Evolutionary conservation across 495 filamentous ascomycete genomes (phyloP).

Genomic region (Trichoderma parareesei): DNA sequence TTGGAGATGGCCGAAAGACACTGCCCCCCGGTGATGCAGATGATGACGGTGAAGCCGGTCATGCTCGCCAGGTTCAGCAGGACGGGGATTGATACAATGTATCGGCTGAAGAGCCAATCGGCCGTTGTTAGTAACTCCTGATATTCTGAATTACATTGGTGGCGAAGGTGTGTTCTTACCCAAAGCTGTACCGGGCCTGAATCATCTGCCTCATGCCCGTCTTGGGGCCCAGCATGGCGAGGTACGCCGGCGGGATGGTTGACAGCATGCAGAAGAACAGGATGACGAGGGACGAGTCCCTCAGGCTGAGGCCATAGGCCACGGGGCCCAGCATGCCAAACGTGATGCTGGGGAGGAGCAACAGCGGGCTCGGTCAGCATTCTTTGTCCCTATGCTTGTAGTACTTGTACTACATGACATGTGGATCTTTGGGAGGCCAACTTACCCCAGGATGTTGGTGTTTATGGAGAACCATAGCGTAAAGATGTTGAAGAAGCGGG

Average conservation of each 20-base stretch:
- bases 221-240: slow-evolving; percentile 41
- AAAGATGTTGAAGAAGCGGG: slow-evolving; percentile 38
- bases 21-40: slow-evolving; percentile 38
- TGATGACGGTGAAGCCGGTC: slow-evolving; percentile 42
- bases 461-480: slow-evolving; percentile 39
- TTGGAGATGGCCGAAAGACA: slow-evolving; percentile 44
- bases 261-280: slow-evolving; percentile 48
- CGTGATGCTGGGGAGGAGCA: slow-evolving; percentile 33
- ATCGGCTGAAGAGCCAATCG: slow-evolving; percentile 19
- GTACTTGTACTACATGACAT: background rate
- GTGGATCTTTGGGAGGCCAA: slow-evolving; percentile 7
- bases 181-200: slow-evolving; percentile 46
- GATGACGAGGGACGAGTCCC: slow-evolving; percentile 47
- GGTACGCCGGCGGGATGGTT: slow-evolving; percentile 41
- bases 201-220: slow-evolving; percentile 50
- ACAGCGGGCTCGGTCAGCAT: background rate
- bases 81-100: slow-evolving; percentile 36
- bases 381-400: background rate
- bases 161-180: slow-evolving; percentile 19
- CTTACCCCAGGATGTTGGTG: slow-evolving; percentile 35
- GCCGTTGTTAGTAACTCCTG: background rate
- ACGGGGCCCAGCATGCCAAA: slow-evolving; percentile 48
- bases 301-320: slow-evolving; percentile 39
- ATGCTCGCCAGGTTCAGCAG: slow-evolving; percentile 43
- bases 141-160: background rate